These are phyloP conservation scores for Mortierella sp. DNA, from an alignment of 371 early-diverging fungal species.

Conservation along the genomic window DNA sequence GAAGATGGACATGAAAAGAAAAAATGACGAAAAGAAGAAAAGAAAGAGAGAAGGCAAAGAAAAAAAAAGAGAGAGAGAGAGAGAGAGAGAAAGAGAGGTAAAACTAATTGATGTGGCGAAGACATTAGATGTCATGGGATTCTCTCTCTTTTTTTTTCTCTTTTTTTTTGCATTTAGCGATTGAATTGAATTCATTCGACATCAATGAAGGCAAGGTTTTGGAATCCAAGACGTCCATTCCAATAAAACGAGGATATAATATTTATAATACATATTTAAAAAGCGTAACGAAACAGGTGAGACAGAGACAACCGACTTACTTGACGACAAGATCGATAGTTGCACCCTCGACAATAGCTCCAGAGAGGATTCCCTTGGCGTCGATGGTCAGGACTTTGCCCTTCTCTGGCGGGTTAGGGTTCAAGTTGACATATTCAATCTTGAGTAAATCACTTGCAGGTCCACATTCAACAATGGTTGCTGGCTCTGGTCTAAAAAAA, in stretches of 20 bases:
- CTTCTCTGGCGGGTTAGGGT: slow-evolving; percentile 70
- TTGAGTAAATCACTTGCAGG: slow-evolving; percentile 33
- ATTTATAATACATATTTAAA: neutral
- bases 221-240: neutral
- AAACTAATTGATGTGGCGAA: too few species aligned
- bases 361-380: slow-evolving; percentile 63
- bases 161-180: too few species aligned
- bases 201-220: too few species aligned
- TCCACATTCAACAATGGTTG: slow-evolving; percentile 42
- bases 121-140: too few species aligned
- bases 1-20: too few species aligned
- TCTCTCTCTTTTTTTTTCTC: too few species aligned
- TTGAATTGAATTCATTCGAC: too few species aligned
- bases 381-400: slow-evolving; percentile 65
- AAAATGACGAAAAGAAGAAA: too few species aligned
- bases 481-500: slow-evolving; percentile 7
- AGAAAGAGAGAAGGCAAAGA: too few species aligned
- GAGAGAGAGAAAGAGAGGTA: too few species aligned
- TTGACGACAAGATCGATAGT: slow-evolving; percentile 63
- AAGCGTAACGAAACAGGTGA: neutral
- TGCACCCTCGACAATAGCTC: slow-evolving; percentile 67
- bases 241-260: neutral
- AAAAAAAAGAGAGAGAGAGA: too few species aligned
- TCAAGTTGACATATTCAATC: slow-evolving; percentile 58
- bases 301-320: slow-evolving; percentile 37